Percentiles rank a stretch among this genome's conserved stretches.
These are phyloP conservation scores for Penicillium paneum DNA, from an alignment of 2,329 filamentous ascomycete species.

Conservation along the genomic window DNA sequence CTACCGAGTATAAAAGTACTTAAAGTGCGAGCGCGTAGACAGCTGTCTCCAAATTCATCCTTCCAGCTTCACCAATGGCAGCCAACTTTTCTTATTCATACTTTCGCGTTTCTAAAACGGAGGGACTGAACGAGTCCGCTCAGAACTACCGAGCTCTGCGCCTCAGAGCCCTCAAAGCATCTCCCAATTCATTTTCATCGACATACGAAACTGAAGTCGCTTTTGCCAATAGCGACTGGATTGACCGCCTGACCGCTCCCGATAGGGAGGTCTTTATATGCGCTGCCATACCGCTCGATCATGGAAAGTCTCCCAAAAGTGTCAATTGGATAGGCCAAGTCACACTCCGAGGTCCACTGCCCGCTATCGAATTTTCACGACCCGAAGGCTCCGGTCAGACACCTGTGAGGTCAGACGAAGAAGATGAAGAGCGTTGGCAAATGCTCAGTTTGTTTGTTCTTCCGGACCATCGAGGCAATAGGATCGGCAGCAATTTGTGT, in stretches of 20 bases:
- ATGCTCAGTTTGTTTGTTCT: too few species aligned
- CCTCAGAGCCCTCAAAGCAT: constrained; percentile 30
- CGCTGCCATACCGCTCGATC: constrained; percentile 10
- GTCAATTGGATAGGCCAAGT: constrained; percentile 32
- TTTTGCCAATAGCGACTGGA: constrained; percentile 27
- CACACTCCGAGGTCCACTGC: constrained; percentile 33
- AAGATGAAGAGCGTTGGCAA: too few species aligned
- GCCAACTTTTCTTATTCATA: not conserved
- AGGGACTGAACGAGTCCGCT: constrained; percentile 6
- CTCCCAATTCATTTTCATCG: constrained; percentile 30
- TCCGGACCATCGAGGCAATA: too few species aligned
- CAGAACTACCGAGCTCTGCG: constrained; percentile 20
- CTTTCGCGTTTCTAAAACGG: constrained; percentile 5
- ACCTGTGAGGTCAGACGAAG: too few species aligned
- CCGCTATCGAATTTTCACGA: too few species aligned
- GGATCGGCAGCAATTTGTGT: too few species aligned
- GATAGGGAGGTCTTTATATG: constrained; percentile 32
- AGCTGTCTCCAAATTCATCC: too few species aligned
- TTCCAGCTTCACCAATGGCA: too few species aligned
- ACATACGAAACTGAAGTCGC: constrained; percentile 33
- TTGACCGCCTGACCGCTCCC: constrained; percentile 20
- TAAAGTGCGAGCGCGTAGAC: too few species aligned
- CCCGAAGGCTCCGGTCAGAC: too few species aligned
- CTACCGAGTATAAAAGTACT: too few species aligned
- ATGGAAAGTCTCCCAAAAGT: constrained; percentile 4